phyloP scores from a whole-genome alignment of 1,284 basidiomycete genomes.

The Cutaneotrichosporon cutaneum region DNA sequence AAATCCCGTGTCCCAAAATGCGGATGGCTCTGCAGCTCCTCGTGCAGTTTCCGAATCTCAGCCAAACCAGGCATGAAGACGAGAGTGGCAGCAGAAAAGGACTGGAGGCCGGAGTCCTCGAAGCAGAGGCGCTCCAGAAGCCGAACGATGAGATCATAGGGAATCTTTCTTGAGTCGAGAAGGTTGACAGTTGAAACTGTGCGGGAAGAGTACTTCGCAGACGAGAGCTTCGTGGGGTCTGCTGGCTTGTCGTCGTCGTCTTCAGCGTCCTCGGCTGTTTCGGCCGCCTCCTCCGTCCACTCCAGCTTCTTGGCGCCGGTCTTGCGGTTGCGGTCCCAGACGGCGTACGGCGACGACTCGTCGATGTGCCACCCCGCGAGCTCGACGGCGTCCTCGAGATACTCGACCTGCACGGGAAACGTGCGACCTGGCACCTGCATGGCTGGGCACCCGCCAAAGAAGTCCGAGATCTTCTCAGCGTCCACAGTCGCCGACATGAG shows the following conservation, averaged over 20 bases:
- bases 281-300: slow-evolving; percentile 70
- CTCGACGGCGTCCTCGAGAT: slow-evolving; percentile 91
- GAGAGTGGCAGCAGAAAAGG: slow-evolving; percentile 77
- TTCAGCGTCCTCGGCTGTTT: slow-evolving; percentile 59
- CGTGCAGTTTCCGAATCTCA: slow-evolving; percentile 86
- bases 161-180: slow-evolving; percentile 84
- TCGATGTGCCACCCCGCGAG: slow-evolving; percentile 77
- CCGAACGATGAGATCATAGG: slow-evolving; percentile 83
- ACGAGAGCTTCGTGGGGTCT: slow-evolving; percentile 46
- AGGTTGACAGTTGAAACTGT: slow-evolving; percentile 81
- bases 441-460: slow-evolving; percentile 87
- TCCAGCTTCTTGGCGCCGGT: slow-evolving; percentile 57
- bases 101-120: slow-evolving; percentile 54
- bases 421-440: slow-evolving; percentile 93
- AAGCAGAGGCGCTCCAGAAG: slow-evolving; percentile 86
- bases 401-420: slow-evolving; percentile 86
- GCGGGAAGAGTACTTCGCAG: slow-evolving; percentile 61
- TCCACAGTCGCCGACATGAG: slow-evolving; percentile 98
- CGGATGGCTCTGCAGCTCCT: slow-evolving; percentile 74
- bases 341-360: slow-evolving; percentile 82
- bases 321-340: slow-evolving; percentile 57
- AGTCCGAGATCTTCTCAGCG: slow-evolving; percentile 87
- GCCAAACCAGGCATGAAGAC: slow-evolving; percentile 91
- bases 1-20: slow-evolving; percentile 71
- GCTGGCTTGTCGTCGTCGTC: slow-evolving; percentile 47